Percentiles rank a stretch among this genome's conserved stretches.
Evolutionary conservation across 176 grass and related monocot genomes (phyloP).

Genomic region (Oryza meyeriana): DNA sequence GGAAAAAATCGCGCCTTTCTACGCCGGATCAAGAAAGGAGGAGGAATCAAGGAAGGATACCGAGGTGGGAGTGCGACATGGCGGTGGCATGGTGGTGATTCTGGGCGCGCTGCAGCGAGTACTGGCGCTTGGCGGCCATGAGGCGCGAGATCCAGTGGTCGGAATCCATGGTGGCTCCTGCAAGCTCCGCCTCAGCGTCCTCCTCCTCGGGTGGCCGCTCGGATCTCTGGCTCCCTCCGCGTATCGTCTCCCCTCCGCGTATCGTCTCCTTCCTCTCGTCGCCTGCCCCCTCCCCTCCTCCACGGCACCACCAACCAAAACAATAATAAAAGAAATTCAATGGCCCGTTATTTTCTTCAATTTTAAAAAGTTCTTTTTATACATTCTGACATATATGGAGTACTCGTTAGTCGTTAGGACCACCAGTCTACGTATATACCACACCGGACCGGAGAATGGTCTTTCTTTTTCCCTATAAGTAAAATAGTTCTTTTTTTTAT

Average conservation of each 20-base stretch:
- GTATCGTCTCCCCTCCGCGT: neutral
- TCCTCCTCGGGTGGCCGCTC: neutral
- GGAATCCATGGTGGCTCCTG: conserved; percentile 61
- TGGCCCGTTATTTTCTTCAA: neutral
- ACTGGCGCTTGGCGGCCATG: conserved; percentile 73
- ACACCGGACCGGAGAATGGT: no score
- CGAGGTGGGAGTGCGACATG: conserved; percentile 25
- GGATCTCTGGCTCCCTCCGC: neutral
- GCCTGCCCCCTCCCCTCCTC: neutral
- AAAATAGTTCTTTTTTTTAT: no score
- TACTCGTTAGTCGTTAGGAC: no score
- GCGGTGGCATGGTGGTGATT: conserved; percentile 12
- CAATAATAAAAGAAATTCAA: neutral
- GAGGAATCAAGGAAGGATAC: conserved; percentile 1
- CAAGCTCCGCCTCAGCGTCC: neutral
- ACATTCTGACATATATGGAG: no score
- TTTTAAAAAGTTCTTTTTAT: neutral
- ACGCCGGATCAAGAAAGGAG: conserved; percentile 4
- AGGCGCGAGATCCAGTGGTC: conserved; percentile 86
- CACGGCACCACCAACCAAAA: conserved; percentile 26
- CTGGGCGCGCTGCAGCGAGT: conserved; percentile 44
- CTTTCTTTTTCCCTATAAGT: no score
- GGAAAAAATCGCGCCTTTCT: conserved; percentile 11
- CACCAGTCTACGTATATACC: no score
- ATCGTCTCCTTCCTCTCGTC: neutral